These are phyloP conservation scores for Aspergillus eucalypticola DNA, from an alignment of 2,329 filamentous ascomycete species.

Conservation along the genomic window DNA sequence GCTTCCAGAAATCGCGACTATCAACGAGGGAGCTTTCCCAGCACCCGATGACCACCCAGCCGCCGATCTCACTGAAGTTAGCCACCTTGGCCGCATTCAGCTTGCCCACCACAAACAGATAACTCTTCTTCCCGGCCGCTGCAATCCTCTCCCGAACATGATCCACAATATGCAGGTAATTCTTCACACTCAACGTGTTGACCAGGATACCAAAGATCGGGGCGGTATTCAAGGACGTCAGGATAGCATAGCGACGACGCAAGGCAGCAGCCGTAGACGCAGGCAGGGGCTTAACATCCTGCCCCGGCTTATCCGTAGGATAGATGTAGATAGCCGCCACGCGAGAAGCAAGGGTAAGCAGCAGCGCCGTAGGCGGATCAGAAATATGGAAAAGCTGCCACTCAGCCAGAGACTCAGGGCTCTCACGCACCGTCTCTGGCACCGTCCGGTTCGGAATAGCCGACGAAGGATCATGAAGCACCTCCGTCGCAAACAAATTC, in stretches of 20 bases:
- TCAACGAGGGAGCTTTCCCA: constrained; percentile 96
- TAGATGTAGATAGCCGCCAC: constrained; percentile 78
- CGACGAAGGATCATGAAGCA: constrained; percentile 77
- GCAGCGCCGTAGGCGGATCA: constrained; percentile 74
- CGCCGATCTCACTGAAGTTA: constrained; percentile 92
- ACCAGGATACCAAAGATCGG: constrained; percentile 91
- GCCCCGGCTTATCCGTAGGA: constrained; percentile 52
- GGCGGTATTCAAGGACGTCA: constrained; percentile 76
- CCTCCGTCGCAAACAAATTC: constrained; percentile 66
- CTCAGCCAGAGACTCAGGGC: constrained; percentile 56
- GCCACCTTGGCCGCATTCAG: constrained; percentile 93
- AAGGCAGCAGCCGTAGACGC: constrained; percentile 61
- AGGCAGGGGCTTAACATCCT: constrained; percentile 45
- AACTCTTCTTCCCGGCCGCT: constrained; percentile 85
- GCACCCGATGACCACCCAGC: constrained; percentile 96
- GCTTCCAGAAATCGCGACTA: constrained; percentile 82
- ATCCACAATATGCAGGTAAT: constrained; percentile 80
- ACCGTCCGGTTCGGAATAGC: constrained; percentile 81
- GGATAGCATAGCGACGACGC: constrained; percentile 82
- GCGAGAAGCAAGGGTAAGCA: constrained; percentile 82
- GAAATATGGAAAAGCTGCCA: constrained; percentile 85
- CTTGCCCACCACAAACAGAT: constrained; percentile 95
- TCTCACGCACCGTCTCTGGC: constrained; percentile 51
- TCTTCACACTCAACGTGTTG: constrained; percentile 89
- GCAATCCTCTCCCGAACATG: constrained; percentile 72